Conservation (phyloP, 2,329 filamentous ascomycete species). For the Trichoderma sp. region DNA sequence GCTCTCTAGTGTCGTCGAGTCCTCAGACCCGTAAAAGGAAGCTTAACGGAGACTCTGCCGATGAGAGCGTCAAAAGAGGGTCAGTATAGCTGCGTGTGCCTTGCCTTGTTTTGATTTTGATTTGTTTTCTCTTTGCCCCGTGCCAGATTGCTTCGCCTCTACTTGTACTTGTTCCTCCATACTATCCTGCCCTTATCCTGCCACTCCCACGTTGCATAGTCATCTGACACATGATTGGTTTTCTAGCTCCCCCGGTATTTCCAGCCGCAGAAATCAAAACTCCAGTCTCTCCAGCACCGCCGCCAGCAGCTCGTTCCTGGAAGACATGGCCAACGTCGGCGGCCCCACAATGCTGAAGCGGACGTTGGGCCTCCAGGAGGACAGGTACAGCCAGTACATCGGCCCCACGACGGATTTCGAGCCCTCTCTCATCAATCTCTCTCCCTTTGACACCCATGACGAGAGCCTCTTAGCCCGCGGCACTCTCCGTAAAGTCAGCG, state of each 20-base stretch:
- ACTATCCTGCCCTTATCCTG: constrained; percentile 6
- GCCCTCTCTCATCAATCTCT: constrained; percentile 79
- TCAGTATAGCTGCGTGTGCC: constrained; percentile 49
- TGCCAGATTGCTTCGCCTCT: constrained; percentile 5
- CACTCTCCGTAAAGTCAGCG: constrained; percentile 74
- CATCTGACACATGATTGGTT: constrained; percentile 52
- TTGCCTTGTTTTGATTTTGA: constrained; percentile 13
- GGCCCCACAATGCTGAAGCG: constrained; percentile 68
- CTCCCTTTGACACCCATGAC: constrained; percentile 78
- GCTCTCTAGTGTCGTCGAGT: constrained; percentile 72
- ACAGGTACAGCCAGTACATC: constrained; percentile 82
- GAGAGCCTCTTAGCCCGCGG: constrained; percentile 74
- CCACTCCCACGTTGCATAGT: constrained; percentile 38
- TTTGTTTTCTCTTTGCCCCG: constrained; percentile 1
- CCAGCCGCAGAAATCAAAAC: constrained; percentile 56
- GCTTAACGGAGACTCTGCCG: constrained; percentile 65
- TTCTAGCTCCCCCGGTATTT: constrained; percentile 59
- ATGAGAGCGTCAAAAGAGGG: constrained; percentile 72
- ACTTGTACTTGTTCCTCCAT: constrained; percentile 11
- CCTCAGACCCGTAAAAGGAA: constrained; percentile 81
- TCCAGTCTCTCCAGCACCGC: constrained; percentile 65
- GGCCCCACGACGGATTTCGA: constrained; percentile 84
- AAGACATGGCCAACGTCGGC: constrained; percentile 73
- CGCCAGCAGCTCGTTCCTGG: constrained; percentile 65
- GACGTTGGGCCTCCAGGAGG: constrained; percentile 74